Evolutionary conservation across 176 grass and related monocot species (phyloP).

Genomic region (Cymbopogon citratus): DNA sequence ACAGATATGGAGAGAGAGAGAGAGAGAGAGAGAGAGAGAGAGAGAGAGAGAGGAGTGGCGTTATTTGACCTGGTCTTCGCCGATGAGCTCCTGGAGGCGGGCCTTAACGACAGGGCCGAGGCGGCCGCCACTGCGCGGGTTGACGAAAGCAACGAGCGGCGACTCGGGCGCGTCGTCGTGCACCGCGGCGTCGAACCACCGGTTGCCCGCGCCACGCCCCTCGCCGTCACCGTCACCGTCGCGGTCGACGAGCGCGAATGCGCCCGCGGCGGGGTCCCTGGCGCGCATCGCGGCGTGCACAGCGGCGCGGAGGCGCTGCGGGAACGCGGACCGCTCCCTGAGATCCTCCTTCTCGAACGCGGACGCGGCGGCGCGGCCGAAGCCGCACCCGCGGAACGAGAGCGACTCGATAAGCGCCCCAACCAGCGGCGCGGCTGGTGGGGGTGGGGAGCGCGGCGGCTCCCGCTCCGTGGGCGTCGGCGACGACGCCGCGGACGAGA

Average conservation of each 20-base stretch:
- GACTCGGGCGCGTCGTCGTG: slow-evolving; percentile 57
- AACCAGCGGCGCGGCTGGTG: slow-evolving; percentile 28
- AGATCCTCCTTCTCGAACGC: slow-evolving; percentile 65
- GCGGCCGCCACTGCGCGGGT: slow-evolving; percentile 82
- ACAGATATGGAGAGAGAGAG: neutral
- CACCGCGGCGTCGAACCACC: slow-evolving; percentile 21
- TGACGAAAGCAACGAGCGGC: slow-evolving; percentile 78
- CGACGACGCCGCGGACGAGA: neutral
- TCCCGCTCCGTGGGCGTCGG: slow-evolving; percentile 18
- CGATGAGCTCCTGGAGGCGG: slow-evolving; percentile 78
- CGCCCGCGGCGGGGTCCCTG: slow-evolving; percentile 27
- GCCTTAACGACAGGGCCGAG: slow-evolving; percentile 78
- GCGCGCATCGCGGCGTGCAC: slow-evolving; percentile 51
- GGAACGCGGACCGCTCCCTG: slow-evolving; percentile 39
- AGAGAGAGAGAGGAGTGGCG: neutral
- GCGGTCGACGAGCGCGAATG: neutral
- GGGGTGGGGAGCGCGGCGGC: neutral
- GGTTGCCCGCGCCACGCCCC: neutral
- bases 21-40: neutral
- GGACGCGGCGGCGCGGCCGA: slow-evolving; percentile 42
- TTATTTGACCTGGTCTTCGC: slow-evolving; percentile 61
- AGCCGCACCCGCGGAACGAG: slow-evolving; percentile 52
- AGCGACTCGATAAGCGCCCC: slow-evolving; percentile 50
- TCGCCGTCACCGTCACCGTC: neutral
- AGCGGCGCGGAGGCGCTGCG: slow-evolving; percentile 47